Evolutionary conservation across 257 asterid genomes (phyloP).

Genomic region (Capsicum rhomboideum): DNA sequence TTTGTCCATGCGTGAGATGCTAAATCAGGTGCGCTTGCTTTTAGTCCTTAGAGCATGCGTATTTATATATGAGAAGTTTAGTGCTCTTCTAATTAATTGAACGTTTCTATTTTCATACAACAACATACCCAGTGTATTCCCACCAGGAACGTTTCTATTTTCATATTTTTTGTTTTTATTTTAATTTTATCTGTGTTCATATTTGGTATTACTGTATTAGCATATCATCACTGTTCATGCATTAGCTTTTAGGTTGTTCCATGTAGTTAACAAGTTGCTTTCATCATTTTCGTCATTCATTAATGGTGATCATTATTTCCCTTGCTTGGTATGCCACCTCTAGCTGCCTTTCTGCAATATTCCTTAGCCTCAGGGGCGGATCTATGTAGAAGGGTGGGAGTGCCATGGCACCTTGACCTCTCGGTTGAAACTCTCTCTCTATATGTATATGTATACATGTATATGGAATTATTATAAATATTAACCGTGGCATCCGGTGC

Average conservation of each 20-base stretch:
- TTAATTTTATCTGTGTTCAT: background rate
- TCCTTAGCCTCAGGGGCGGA: background rate
- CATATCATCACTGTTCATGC: background rate
- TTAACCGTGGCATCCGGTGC: too few species aligned
- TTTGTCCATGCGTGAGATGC: slow-evolving; percentile 62
- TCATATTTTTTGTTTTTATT: background rate
- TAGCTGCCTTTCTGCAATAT: background rate
- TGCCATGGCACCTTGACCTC: too few species aligned
- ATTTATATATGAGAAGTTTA: background rate
- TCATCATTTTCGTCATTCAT: background rate
- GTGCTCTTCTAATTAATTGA: background rate
- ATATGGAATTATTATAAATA: too few species aligned
- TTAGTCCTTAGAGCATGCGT: background rate
- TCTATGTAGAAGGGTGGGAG: too few species aligned
- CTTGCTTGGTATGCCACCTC: background rate
- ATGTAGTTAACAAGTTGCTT: background rate
- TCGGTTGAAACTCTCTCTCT: too few species aligned
- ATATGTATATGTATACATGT: too few species aligned
- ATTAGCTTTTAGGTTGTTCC: background rate
- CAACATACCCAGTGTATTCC: too few species aligned
- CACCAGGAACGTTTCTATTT: too few species aligned
- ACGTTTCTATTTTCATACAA: too few species aligned
- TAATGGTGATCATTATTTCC: background rate
- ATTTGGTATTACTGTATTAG: background rate
- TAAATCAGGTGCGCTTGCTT: slow-evolving; percentile 61